Evolutionary conservation across 1,139 yeast species (phyloP), one percentile per base, ranked within the genome.

Genomic region (Debaryomyces nepalensis): DNA sequence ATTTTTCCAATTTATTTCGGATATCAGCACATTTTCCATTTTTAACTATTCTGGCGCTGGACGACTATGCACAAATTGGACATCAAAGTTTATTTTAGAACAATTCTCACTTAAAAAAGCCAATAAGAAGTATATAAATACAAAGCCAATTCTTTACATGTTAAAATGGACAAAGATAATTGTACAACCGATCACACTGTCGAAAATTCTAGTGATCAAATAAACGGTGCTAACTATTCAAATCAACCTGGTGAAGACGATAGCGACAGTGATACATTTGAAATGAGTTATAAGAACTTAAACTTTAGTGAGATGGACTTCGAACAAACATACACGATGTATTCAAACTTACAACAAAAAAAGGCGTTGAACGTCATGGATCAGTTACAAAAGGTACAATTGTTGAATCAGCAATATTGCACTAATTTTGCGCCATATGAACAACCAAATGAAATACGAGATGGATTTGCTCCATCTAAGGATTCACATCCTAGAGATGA

Each of bases 311-410:
- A 72, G 54, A 73, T 73, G 77, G 73, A 73, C 46, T 73, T 73
- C 43, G 78, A 73, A 57, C 76, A 71, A 54, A 77, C 77, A 18
- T 73, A 70, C 50, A 52, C 60, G 26, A 68, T 70, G 70, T 73
- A 71, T 53, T 58, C 64, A 33, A 61, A 59, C 34, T 55, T 72
- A 40, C 77, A 72, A 51, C 75, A 71, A 40, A 70, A 69, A 42
- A 60, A 64, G 37, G 75, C 74, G 16, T 39, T 61, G 26, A 53
- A 54, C 22, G 68, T 68, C 20, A 60, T 73, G 29, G 76, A 71
- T 45, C 67, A 63, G 44, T 63, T 73, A 47, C 70, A 69, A 46
- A 63, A 61, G 50, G 73, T 67, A 1, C 78, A 72, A 54, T 53
- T 54, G 53, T 54, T 65, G 48, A 64, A 64, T 51, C 63, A 53